Percentiles rank a stretch among this genome's conserved stretches.
Conservation (phyloP, 2,329 filamentous ascomycete genomes). For the Penicillium palitans region DNA sequence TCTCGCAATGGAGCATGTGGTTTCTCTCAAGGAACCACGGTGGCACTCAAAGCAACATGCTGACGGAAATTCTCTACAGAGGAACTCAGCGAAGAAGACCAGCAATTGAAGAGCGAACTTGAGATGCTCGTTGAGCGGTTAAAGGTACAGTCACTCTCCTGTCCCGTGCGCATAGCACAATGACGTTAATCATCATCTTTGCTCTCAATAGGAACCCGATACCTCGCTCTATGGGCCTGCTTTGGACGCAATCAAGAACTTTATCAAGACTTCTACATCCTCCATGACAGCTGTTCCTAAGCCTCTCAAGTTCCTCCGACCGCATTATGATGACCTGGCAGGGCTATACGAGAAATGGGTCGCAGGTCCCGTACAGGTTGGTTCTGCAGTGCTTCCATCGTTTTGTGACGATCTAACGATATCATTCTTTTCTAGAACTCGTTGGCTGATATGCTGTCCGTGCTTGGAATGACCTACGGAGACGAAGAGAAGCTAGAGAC, state of each 20-base stretch:
- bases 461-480: slow-evolving; percentile 98
- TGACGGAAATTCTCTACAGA: slow-evolving; percentile 57
- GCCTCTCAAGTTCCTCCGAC: slow-evolving; percentile 94
- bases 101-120: slow-evolving; percentile 95
- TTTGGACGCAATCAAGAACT: slow-evolving; percentile 93
- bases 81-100: slow-evolving; percentile 95
- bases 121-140: slow-evolving; percentile 97
- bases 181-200: slow-evolving; percentile 30
- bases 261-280: slow-evolving; percentile 98
- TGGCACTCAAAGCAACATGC: slow-evolving; percentile 32
- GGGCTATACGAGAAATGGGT: slow-evolving; percentile 90
- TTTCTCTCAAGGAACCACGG: slow-evolving; percentile 6
- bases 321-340: slow-evolving; percentile 88
- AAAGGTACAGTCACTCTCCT: slow-evolving; percentile 59
- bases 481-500: slow-evolving; percentile 96
- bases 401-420: slow-evolving; percentile 11
- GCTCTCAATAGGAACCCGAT: slow-evolving; percentile 70
- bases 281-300: slow-evolving; percentile 99
- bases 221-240: slow-evolving; percentile 85
- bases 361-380: slow-evolving; percentile 77
- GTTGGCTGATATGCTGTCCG: slow-evolving; percentile 91
- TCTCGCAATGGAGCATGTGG: slow-evolving; percentile 13
- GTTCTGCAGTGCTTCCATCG: slow-evolving; percentile 9
- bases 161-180: slow-evolving; percentile 14
- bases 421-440: slow-evolving; percentile 53